Conservation (phyloP, 2,329 filamentous ascomycete species). For the Neonectria magnoliae region DNA sequence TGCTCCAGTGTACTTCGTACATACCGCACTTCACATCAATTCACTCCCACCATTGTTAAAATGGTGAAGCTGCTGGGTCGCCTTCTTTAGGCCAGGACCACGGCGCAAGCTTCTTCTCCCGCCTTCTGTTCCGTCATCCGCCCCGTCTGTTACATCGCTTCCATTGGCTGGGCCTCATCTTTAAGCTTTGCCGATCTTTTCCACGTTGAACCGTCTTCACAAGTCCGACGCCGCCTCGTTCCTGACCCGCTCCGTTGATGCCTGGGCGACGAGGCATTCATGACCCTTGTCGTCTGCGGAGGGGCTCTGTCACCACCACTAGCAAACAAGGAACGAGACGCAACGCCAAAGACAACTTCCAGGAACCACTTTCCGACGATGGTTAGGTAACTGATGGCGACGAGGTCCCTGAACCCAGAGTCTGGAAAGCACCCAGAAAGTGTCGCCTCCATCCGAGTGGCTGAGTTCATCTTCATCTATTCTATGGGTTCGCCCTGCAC, state of each 20-base stretch:
- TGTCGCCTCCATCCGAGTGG: constrained; percentile 28
- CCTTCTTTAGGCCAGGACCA: constrained; percentile 1
- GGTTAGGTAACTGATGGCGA: neutral
- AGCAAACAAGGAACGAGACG: constrained; percentile 28
- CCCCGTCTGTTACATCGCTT: constrained; percentile 2
- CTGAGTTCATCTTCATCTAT: constrained; percentile 16
- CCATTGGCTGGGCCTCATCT: constrained; percentile 29
- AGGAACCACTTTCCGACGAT: constrained; percentile 29
- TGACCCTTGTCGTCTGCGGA: constrained; percentile 23
- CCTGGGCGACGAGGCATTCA: constrained; percentile 37
- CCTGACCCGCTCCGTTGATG: constrained; percentile 29
- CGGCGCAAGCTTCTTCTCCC: constrained; percentile 3
- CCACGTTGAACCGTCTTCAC: constrained; percentile 19
- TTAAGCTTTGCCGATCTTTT: constrained; percentile 32
- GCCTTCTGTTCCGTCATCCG: constrained; percentile 6
- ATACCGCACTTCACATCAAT: neutral
- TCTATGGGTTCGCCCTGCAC: constrained; percentile 22
- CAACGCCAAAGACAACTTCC: constrained; percentile 3
- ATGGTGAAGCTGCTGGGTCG: constrained; percentile 1
- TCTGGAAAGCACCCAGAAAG: constrained; percentile 11
- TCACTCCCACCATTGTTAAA: constrained; percentile 4
- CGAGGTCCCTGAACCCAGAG: neutral
- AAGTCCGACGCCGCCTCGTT: constrained; percentile 22
- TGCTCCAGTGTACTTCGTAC: neutral
- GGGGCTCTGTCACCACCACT: constrained; percentile 22